Evolutionary conservation across 495 filamentous ascomycete species (phyloP).

Genomic region (Bacidia rubella): DNA sequence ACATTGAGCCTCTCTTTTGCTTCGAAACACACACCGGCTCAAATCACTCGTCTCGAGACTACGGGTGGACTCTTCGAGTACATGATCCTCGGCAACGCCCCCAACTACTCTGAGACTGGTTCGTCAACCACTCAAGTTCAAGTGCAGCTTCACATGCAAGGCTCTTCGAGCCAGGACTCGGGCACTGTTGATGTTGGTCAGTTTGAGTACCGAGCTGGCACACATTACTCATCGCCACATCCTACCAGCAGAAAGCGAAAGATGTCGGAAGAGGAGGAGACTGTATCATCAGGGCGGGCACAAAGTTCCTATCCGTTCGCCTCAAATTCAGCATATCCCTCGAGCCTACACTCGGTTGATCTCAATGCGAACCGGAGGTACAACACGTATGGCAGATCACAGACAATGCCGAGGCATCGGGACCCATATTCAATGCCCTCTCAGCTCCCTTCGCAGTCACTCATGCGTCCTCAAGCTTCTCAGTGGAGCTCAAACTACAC

Average conservation of each 20-base stretch:
- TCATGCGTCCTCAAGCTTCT: slow-evolving; percentile 29
- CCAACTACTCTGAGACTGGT: slow-evolving; percentile 52
- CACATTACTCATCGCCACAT: slow-evolving; percentile 19
- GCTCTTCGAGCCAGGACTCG: slow-evolving; percentile 45
- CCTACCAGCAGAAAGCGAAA: slow-evolving; percentile 39
- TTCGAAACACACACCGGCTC: slow-evolving; percentile 47
- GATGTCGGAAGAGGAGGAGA: slow-evolving; percentile 32
- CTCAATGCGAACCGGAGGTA: slow-evolving; percentile 16
- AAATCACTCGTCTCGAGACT: slow-evolving; percentile 45
- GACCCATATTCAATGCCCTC: neutral
- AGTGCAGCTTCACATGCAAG: slow-evolving; percentile 58
- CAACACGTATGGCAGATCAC: slow-evolving; percentile 6
- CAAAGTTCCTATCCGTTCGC: slow-evolving; percentile 19
- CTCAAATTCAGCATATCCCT: slow-evolving; percentile 28
- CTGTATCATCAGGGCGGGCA: slow-evolving; percentile 30
- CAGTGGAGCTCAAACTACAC: slow-evolving; percentile 33
- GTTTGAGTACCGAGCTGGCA: slow-evolving; percentile 56
- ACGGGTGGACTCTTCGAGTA: slow-evolving; percentile 52
- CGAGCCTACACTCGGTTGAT: slow-evolving; percentile 30
- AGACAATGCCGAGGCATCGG: slow-evolving; percentile 4
- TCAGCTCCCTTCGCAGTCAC: slow-evolving; percentile 24
- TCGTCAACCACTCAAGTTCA: slow-evolving; percentile 56
- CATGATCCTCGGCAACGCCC: slow-evolving; percentile 57
- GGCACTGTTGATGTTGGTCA: slow-evolving; percentile 55
- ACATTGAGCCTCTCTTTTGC: slow-evolving; percentile 64